A percentile compares a stretch with the other conserved stretches of the same genome.
These are phyloP conservation scores for Gaertneriomyces sp. DNA, from an alignment of 192 early-diverging fungal species.

Conservation along the genomic window DNA sequence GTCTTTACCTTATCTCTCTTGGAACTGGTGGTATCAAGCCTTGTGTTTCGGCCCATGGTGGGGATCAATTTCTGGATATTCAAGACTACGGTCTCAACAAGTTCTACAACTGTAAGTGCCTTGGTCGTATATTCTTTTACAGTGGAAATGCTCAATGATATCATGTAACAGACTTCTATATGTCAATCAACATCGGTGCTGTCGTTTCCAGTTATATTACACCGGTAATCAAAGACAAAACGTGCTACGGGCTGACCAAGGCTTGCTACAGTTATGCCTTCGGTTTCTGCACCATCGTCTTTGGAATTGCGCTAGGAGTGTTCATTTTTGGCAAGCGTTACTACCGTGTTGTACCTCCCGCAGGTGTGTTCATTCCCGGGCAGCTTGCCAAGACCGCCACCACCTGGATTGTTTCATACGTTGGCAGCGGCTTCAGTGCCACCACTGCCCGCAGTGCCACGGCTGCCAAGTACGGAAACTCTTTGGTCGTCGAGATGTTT, in stretches of 20 bases:
- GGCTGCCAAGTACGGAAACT: slow-evolving; percentile 12
- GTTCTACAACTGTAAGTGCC: slow-evolving; percentile 51
- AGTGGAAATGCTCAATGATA: background rate
- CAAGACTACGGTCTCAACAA: slow-evolving; percentile 46
- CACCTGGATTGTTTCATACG: slow-evolving; percentile 7
- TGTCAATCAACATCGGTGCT: slow-evolving; percentile 59
- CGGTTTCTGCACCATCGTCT: slow-evolving; percentile 39
- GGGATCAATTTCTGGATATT: slow-evolving; percentile 51
- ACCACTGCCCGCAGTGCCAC: slow-evolving; percentile 8
- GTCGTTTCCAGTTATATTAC: slow-evolving; percentile 46
- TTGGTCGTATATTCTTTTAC: too few relatives aligned
- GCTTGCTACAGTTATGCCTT: slow-evolving; percentile 51
- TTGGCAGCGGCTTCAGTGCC: slow-evolving; percentile 12
- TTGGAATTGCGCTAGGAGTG: slow-evolving; percentile 40
- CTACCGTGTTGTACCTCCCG: slow-evolving; percentile 64
- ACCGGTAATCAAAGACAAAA: slow-evolving; percentile 35
- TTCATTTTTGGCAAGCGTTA: slow-evolving; percentile 48
- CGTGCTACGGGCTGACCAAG: slow-evolving; percentile 30
- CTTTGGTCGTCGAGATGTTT: slow-evolving; percentile 30
- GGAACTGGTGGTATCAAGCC: slow-evolving; percentile 69
- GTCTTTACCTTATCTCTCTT: slow-evolving; percentile 49
- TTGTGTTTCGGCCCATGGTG: slow-evolving; percentile 53
- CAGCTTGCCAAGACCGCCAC: slow-evolving; percentile 37
- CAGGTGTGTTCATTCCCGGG: slow-evolving; percentile 51
- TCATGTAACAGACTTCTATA: slow-evolving; percentile 32